Evolutionary conservation across 176 grass and related monocot genomes (phyloP).

Genomic region (Aechmea fasciata): DNA sequence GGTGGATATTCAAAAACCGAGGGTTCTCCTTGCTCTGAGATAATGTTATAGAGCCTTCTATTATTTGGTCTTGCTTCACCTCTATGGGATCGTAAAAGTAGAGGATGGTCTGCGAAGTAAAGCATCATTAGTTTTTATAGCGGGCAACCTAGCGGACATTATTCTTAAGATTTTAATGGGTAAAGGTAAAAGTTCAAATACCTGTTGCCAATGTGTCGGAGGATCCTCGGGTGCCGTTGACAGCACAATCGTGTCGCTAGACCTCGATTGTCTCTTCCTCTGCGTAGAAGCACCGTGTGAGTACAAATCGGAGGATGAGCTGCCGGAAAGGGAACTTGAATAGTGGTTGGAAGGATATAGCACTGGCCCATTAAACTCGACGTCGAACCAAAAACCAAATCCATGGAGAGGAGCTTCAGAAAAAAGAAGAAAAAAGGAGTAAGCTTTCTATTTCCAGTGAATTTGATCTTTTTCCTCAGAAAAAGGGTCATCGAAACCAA

Average conservation of each 20-base stretch:
- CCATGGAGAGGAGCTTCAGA: constrained; percentile 77
- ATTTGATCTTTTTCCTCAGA: constrained; percentile 8
- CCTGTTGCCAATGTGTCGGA: constrained; percentile 92
- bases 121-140: constrained; percentile 1
- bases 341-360: constrained; percentile 28
- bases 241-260: constrained; percentile 42
- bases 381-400: constrained; percentile 95
- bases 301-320: constrained; percentile 19
- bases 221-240: constrained; percentile 84
- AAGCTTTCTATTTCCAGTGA: neutral
- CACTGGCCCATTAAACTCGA: constrained; percentile 80
- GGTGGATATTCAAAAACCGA: constrained; percentile 76
- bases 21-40: constrained; percentile 73
- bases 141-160: neutral
- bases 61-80: constrained; percentile 68
- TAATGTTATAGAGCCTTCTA: constrained; percentile 72
- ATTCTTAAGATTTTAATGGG: neutral
- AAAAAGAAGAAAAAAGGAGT: constrained; percentile 4
- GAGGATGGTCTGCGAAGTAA: constrained; percentile 65
- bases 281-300: constrained; percentile 33
- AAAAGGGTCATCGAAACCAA: neutral
- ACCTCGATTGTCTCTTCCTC: constrained; percentile 42
- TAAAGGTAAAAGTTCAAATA: constrained; percentile 14
- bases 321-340: constrained; percentile 13
- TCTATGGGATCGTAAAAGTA: constrained; percentile 86